Conservation (phyloP, 2,329 filamentous ascomycete species). For the Daldinia eschscholtzii region DNA sequence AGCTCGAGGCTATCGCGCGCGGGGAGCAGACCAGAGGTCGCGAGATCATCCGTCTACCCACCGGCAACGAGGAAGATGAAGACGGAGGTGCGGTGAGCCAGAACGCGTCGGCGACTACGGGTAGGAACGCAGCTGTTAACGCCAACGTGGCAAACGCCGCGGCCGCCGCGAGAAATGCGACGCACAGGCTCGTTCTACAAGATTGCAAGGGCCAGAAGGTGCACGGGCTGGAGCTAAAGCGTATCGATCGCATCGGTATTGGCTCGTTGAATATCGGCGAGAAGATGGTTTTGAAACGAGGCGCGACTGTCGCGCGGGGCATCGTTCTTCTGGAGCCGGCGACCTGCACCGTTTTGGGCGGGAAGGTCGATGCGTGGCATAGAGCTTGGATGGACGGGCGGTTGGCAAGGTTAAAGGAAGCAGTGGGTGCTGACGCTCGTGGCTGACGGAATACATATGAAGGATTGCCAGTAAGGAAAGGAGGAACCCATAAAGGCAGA, state of each 20-base stretch:
- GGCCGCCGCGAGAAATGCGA: constrained; percentile 61
- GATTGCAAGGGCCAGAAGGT: constrained; percentile 78
- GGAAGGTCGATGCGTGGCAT: constrained; percentile 86
- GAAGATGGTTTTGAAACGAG: constrained; percentile 80
- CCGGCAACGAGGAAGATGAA: constrained; percentile 65
- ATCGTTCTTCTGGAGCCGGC: constrained; percentile 81
- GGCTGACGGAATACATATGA: constrained; percentile 5
- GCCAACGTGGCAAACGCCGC: constrained; percentile 38
- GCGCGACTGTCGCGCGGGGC: constrained; percentile 77
- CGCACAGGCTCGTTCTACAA: constrained; percentile 86
- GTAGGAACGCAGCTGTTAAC: constrained; percentile 27
- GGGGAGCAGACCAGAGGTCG: constrained; percentile 81
- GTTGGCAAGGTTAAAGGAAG: constrained; percentile 75
- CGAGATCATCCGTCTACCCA: constrained; percentile 80
- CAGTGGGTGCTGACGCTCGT: constrained; percentile 58
- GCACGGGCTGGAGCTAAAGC: constrained; percentile 78
- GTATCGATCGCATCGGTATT: constrained; percentile 74
- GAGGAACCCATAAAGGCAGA: not conserved
- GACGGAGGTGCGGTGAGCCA: constrained; percentile 59
- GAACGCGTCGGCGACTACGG: constrained; percentile 36
- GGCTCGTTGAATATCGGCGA: constrained; percentile 78
- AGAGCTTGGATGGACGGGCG: constrained; percentile 79
- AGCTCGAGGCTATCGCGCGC: constrained; percentile 78
- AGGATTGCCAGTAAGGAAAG: not conserved
- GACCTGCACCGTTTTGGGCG: constrained; percentile 80